Evolutionary conservation across 306 rosid species (phyloP), one percentile per base, ranked within the genome.

Genomic region (Oxytropis ochrocephala): DNA sequence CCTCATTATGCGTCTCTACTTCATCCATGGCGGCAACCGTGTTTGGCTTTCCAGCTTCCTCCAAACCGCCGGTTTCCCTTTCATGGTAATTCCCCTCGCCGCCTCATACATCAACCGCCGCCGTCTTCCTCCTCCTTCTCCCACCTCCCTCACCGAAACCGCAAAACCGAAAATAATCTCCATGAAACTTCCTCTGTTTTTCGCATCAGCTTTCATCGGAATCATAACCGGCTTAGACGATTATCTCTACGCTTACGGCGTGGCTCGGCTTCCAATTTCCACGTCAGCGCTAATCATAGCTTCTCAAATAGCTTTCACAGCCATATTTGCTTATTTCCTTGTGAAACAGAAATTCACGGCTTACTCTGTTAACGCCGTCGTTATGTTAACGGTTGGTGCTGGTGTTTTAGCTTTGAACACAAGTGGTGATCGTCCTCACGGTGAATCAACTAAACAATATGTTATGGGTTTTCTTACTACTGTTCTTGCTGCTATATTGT

Each of bases 31-130:
- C 48, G 93, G 97, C 57, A 46, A 84, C 0, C 85, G 96, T 1
- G 79, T 89, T 14, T 87, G 96, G 94, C 87, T 91, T 5, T 85
- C 90, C 0, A 54, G 85, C 82, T 80, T 57, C 72, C 94, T 91
- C 8, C 57, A 87, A 69, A 85, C 96, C 35, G 88, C 77, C 5
- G 94, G 88, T 42, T 91, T 83, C 73, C 97, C 97, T 1, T 0
- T 89, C 68, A 71, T 89, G 46, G 24, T 91, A 10, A 0, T 82
- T 19, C 96, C 94, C 7, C 78, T 89, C 9, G 3, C 48, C 33
- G 1, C 78, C 42, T 52, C 76, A 7, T 85, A 82, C 81, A 1
- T 69, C 36, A 33, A 1, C 36, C 36, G 6, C 36, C 36, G 7
- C 36, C 7, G 8, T 6, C 38, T 0, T 1, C 38, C 8, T 2